phyloP scores from a whole-genome alignment of 495 filamentous ascomycete species.

The Penicillium psychrofluorescens region DNA sequence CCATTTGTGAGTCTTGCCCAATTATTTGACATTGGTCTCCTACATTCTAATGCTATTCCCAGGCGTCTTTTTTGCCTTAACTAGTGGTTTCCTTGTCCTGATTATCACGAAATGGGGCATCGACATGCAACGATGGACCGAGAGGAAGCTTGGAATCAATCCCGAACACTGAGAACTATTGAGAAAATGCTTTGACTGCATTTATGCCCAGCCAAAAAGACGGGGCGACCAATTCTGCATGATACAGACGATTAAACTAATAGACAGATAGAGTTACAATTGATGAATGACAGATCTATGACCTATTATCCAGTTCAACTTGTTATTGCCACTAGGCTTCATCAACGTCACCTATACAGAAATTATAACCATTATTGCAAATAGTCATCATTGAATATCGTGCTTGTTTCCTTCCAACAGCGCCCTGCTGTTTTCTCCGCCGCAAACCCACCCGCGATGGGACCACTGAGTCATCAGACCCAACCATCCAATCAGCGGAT shows the following conservation, averaged over 20 bases:
- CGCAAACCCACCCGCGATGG: too few relatives aligned
- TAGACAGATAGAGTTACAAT: too few relatives aligned
- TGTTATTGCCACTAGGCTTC: too few relatives aligned
- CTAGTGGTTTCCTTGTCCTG: constrained; percentile 25
- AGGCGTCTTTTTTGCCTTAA: constrained; percentile 30
- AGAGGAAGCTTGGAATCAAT: constrained; percentile 20
- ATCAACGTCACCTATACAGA: too few relatives aligned
- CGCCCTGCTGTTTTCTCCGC: too few relatives aligned
- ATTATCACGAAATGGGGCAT: constrained; percentile 31
- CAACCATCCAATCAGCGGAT: too few relatives aligned
- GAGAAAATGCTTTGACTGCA: neutral
- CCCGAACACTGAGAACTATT: constrained; percentile 4
- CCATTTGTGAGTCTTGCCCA: constrained; percentile 28
- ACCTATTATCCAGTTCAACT: too few relatives aligned
- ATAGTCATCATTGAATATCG: too few relatives aligned
- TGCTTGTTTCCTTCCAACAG: too few relatives aligned
- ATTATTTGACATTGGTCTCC: neutral
- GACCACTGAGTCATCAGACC: too few relatives aligned
- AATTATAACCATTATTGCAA: too few relatives aligned
- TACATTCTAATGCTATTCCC: neutral
- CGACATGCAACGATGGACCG: constrained; percentile 37
- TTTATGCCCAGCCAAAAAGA: neutral
- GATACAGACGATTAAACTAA: neutral
- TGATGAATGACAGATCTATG: too few relatives aligned
- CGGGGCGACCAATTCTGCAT: neutral